These are phyloP conservation scores for Desmodesmus armatus DNA, from an alignment of 139 green algal genomes.

Conservation along the genomic window DNA sequence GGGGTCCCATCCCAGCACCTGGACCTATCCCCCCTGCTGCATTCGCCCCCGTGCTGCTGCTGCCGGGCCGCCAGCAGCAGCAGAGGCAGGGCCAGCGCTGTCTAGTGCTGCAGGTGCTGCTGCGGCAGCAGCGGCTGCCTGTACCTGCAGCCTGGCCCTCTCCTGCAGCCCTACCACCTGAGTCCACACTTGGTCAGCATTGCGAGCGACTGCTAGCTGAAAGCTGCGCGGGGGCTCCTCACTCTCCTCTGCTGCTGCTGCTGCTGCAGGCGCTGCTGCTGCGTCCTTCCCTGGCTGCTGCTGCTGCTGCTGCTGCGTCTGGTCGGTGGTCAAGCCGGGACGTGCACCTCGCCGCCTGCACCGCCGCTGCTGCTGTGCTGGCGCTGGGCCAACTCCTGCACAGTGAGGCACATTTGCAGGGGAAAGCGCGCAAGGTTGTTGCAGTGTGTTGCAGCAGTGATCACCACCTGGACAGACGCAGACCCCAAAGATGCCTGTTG, in stretches of 20 bases:
- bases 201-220: conserved; percentile 17
- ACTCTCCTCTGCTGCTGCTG: background rate
- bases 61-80: background rate
- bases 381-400: background rate
- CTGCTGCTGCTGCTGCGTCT: conserved; percentile 40
- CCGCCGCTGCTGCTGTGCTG: background rate
- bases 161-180: conserved; percentile 51
- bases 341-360: background rate
- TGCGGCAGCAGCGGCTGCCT: conserved; percentile 25
- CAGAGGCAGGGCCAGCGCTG: background rate
- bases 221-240: background rate
- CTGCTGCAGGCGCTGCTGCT: background rate
- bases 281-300: background rate
- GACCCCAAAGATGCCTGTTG: too few relatives aligned
- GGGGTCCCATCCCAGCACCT: too few relatives aligned
- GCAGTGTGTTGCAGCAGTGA: too few relatives aligned
- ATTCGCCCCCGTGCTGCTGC: background rate
- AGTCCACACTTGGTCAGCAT: conserved; percentile 40
- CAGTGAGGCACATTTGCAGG: too few relatives aligned
- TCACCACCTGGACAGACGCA: too few relatives aligned
- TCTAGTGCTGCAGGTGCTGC: background rate
- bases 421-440: too few relatives aligned
- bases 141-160: conserved; percentile 24
- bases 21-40: conserved; percentile 2
- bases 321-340: background rate